phyloP scores from a whole-genome alignment of 2,329 filamentous ascomycete genomes.

The Venturiaceae sp. region DNA sequence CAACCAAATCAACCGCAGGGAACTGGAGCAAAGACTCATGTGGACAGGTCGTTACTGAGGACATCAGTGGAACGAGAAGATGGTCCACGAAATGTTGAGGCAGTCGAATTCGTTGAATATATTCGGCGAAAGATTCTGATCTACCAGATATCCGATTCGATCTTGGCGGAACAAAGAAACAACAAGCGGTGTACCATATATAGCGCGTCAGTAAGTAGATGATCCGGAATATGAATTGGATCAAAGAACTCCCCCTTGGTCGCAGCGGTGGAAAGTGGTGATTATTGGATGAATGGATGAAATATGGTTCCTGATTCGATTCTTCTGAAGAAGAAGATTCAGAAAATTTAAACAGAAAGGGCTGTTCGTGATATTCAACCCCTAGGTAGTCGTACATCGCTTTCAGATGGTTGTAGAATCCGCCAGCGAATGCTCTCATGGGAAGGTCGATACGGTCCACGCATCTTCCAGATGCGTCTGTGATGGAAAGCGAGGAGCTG shows the following conservation, averaged over 20 bases:
- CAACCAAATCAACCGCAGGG: slow-evolving; percentile 43
- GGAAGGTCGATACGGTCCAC: slow-evolving; percentile 36
- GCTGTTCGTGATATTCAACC: slow-evolving; percentile 38
- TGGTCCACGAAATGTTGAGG: slow-evolving; percentile 36
- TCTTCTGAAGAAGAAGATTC: slow-evolving; percentile 6
- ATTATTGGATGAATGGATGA: slow-evolving; percentile 45
- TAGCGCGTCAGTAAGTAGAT: slow-evolving; percentile 39
- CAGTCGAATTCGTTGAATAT: slow-evolving; percentile 40
- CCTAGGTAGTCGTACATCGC: slow-evolving; percentile 47
- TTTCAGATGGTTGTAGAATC: slow-evolving; percentile 46
- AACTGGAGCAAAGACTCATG: slow-evolving; percentile 41
- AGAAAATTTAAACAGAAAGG: slow-evolving; percentile 45
- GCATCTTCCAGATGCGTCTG: slow-evolving; percentile 15
- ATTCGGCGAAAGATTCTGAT: slow-evolving; percentile 39
- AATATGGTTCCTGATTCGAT: slow-evolving; percentile 27
- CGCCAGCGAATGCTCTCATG: slow-evolving; percentile 41
- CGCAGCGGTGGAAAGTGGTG: slow-evolving; percentile 39
- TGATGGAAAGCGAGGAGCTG: slow-evolving; percentile 32
- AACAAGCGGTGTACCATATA: slow-evolving; percentile 44
- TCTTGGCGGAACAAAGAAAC: slow-evolving; percentile 35
- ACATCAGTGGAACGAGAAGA: slow-evolving; percentile 46
- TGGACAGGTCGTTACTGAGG: slow-evolving; percentile 45
- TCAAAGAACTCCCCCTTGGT: slow-evolving; percentile 22
- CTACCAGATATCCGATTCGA: slow-evolving; percentile 9
- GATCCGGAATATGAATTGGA: slow-evolving; percentile 34